phyloP scores from a whole-genome alignment of 2,329 filamentous ascomycete species.

The Rhytidhysteron rufulum region DNA sequence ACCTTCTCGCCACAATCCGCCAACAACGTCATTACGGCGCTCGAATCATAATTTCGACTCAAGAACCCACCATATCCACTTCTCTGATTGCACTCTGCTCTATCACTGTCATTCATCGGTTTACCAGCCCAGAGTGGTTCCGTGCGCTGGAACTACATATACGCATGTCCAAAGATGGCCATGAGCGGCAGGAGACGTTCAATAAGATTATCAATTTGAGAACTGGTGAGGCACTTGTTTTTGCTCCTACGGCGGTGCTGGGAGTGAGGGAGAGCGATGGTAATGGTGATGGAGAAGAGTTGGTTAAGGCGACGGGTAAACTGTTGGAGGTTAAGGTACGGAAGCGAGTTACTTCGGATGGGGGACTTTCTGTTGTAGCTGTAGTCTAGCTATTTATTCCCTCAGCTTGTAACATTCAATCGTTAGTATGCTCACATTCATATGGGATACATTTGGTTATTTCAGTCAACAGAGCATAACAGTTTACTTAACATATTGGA shows the following conservation, averaged over 20 bases:
- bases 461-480: too few species aligned
- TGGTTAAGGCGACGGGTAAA: conserved; percentile 9
- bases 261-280: too few species aligned
- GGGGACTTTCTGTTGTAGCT: conserved; percentile 40
- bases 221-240: conserved; percentile 49
- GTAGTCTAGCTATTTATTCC: too few species aligned
- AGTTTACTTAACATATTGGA: too few species aligned
- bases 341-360: conserved; percentile 42
- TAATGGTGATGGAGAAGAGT: conserved; percentile 7
- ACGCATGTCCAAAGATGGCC: conserved; percentile 35
- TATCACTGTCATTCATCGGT: conserved; percentile 69
- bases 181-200: conserved; percentile 32
- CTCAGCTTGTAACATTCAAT: too few species aligned
- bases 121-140: conserved; percentile 64
- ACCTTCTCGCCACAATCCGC: conserved; percentile 60
- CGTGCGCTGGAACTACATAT: conserved; percentile 44
- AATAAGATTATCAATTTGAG: conserved; percentile 44
- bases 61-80: conserved; percentile 70
- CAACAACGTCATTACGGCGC: conserved; percentile 67
- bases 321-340: conserved; percentile 37
- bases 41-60: conserved; percentile 68
- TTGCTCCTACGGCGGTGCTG: conserved; percentile 44
- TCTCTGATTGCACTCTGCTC: conserved; percentile 68
- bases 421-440: too few species aligned
- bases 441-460: too few species aligned